These are phyloP conservation scores for Secale cereale DNA, from an alignment of 176 grass and related monocot genomes.

Conservation along the genomic window DNA sequence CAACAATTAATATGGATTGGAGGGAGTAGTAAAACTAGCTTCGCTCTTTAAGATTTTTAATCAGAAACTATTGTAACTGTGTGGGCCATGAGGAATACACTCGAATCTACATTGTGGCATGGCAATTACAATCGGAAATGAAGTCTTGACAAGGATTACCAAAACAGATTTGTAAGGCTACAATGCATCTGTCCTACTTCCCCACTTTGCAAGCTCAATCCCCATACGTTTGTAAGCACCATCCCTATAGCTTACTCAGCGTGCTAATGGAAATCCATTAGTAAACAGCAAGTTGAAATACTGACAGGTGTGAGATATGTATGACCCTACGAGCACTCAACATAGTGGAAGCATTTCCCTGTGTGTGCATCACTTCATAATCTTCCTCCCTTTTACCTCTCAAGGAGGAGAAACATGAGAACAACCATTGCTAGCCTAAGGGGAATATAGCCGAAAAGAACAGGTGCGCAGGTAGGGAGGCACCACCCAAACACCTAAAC, in stretches of 20 bases:
- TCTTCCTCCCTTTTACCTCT: background rate
- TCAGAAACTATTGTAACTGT: background rate
- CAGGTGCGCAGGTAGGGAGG: background rate
- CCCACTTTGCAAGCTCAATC: background rate
- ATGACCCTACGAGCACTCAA: background rate
- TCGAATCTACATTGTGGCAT: background rate
- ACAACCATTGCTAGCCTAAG: background rate
- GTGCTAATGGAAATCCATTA: background rate
- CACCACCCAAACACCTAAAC: conserved; percentile 18
- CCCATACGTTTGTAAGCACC: background rate
- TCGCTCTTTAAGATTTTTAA: background rate
- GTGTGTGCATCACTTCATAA: background rate
- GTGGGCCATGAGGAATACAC: background rate
- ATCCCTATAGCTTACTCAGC: background rate
- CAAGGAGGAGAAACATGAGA: background rate
- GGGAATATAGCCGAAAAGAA: conserved; percentile 2
- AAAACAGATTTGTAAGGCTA: background rate
- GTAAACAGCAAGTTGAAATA: background rate
- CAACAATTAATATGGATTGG: no score
- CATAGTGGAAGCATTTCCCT: background rate
- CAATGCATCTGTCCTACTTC: background rate
- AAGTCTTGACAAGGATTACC: background rate
- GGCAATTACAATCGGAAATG: background rate
- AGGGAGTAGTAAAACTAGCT: background rate
- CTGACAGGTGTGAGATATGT: background rate